Evolutionary conservation across 106 monocot species (phyloP), one percentile per base, ranked within the genome.

Genomic region (Acanthochlamys bracteata): DNA sequence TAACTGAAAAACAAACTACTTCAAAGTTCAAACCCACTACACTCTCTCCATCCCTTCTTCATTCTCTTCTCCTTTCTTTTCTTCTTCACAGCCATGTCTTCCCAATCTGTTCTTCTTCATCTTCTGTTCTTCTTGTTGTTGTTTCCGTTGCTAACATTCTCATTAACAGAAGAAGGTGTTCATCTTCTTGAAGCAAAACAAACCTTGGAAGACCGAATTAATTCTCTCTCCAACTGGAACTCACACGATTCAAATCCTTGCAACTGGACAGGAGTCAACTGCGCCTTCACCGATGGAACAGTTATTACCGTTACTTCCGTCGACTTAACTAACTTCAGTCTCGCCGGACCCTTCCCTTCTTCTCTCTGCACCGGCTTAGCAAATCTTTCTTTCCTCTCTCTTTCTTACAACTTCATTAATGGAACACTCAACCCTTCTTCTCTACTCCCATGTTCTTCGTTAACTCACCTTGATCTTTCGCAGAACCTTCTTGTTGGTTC

Each of bases 391-490:
- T 63, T 14, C 67, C 75, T 89, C 74, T 73, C 70, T 57, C 81
- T 89, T 21, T 56, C 82, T 53, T 14, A 20, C 56, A 85, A 89
- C 73, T 71, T 19, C 71, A 43, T 89, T 71, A 79, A 76, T 55
- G 73, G 68, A 69, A 66, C 82, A 47, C 58, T 85, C 53, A 51
- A 53, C 6, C 24, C 57, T 20, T 61, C 76, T 53, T 75, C 89
- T 61, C 68, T 82, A 52, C 70, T 65, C 39, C 66, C 68, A 0
- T 82, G 81, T 64, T 10, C 71, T 23, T 57, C 80, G 19, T 71
- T 90, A 43, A 6, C 69, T 54, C 66, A 66, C 64, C 83, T 90
- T 52, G 86, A 86, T 68, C 78, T 90, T 69, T 86, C 83, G 24
- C 10, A 68, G 10, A 86, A 86, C 70, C 42, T 59, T 25, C 66